phyloP scores from a whole-genome alignment of 192 early-diverging fungal genomes.

The Geosiphon pyriformis region DNA sequence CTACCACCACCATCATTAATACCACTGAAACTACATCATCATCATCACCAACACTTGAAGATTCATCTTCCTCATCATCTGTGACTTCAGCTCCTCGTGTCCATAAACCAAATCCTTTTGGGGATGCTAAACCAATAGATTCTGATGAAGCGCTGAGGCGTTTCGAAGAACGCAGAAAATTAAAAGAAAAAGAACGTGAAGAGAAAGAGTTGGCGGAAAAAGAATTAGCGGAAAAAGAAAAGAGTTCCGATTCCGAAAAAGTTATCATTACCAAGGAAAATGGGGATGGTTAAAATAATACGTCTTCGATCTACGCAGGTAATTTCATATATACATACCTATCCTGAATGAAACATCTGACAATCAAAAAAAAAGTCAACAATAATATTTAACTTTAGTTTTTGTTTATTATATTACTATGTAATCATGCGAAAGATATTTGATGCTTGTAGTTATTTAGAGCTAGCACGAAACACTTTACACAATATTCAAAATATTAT shows the following conservation, averaged over 20 bases:
- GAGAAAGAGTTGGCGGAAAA: slow-evolving; percentile 20
- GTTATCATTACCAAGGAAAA: slow-evolving; percentile 2
- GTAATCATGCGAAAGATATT: too few relatives aligned
- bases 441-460: too few relatives aligned
- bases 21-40: not conserved
- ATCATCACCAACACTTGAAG: not conserved
- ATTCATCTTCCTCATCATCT: not conserved
- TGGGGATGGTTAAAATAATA: slow-evolving; percentile 2
- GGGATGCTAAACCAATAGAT: slow-evolving; percentile 59
- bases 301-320: not conserved
- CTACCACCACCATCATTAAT: not conserved
- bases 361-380: not conserved
- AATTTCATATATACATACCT: not conserved
- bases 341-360: not conserved
- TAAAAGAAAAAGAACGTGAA: slow-evolving; percentile 39
- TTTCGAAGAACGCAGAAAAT: slow-evolving; percentile 51
- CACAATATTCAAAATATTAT: too few relatives aligned
- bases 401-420: not conserved
- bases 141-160: slow-evolving; percentile 44
- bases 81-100: slow-evolving; percentile 23
- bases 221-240: not conserved
- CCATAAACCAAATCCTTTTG: slow-evolving; percentile 57
- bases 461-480: too few relatives aligned
- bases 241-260: not conserved
- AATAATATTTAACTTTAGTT: not conserved